Evolutionary conservation across 192 early-diverging fungal genomes (phyloP).

Genomic region (Backusella circina): DNA sequence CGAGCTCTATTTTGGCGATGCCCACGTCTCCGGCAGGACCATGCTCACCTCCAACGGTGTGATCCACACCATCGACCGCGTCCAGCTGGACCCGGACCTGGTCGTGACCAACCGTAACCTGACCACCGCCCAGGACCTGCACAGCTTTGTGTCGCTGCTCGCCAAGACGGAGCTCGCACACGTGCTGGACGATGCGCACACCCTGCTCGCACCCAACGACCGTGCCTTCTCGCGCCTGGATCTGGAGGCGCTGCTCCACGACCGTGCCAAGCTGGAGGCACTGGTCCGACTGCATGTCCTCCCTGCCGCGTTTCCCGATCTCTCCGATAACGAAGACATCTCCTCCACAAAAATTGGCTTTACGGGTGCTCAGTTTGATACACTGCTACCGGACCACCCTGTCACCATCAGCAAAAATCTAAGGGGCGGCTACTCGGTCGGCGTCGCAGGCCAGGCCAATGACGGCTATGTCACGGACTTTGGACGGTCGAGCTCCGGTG

Average conservation of each 20-base stretch:
- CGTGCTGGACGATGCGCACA: slow-evolving; percentile 20
- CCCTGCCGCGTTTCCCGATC: slow-evolving; percentile 29
- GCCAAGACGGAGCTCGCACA: not conserved
- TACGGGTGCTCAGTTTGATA: slow-evolving; percentile 13
- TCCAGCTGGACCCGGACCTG: slow-evolving; percentile 40
- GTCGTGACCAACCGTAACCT: slow-evolving; percentile 41
- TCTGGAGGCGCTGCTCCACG: slow-evolving; percentile 16
- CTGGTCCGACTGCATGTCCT: slow-evolving; percentile 63
- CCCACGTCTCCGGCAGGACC: slow-evolving; percentile 24
- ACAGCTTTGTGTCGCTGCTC: slow-evolving; percentile 33
- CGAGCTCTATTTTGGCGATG: slow-evolving; percentile 16
- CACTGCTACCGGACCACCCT: not conserved
- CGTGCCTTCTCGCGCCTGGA: slow-evolving; percentile 44
- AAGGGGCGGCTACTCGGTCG: not conserved
- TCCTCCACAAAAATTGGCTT: not conserved
- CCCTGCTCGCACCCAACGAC: slow-evolving; percentile 50
- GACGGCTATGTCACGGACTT: slow-evolving; percentile 4
- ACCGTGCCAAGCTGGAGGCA: slow-evolving; percentile 42
- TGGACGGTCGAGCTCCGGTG: slow-evolving; percentile 19
- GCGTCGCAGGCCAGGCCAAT: slow-evolving; percentile 3
- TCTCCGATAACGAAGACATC: not conserved
- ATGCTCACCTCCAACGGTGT: slow-evolving; percentile 43
- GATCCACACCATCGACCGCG: slow-evolving; percentile 43
- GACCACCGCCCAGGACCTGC: slow-evolving; percentile 32
- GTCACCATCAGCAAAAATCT: slow-evolving; percentile 5